phyloP scores from a whole-genome alignment of 1,284 basidiomycete species.

The Moniliella sp. region DNA sequence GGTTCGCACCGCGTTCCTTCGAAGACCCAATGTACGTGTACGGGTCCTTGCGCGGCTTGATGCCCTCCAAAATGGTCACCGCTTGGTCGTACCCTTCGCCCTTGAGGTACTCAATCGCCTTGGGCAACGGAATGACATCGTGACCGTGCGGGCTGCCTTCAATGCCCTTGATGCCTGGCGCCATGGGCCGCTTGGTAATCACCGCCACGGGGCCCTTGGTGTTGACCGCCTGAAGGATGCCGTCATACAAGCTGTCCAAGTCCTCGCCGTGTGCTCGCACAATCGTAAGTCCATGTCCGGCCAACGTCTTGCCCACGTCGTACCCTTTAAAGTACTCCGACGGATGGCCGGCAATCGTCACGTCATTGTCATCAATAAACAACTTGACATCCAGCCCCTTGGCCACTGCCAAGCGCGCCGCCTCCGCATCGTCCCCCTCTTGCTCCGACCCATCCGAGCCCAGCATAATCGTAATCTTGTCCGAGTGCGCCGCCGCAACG shows the following conservation, averaged over 20 bases:
- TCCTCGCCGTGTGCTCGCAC: slow-evolving; percentile 53
- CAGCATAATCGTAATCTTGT: slow-evolving; percentile 54
- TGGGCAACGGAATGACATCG: slow-evolving; percentile 50
- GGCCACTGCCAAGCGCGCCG: slow-evolving; percentile 59
- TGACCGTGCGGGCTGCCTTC: slow-evolving; percentile 57
- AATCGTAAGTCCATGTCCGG: slow-evolving; percentile 57
- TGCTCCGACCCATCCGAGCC: slow-evolving; percentile 71
- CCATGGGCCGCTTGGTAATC: slow-evolving; percentile 54
- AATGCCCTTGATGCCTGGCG: slow-evolving; percentile 53
- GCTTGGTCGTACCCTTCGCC: slow-evolving; percentile 45
- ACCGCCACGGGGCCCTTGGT: slow-evolving; percentile 57
- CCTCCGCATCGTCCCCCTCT: slow-evolving; percentile 68
- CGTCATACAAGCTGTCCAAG: slow-evolving; percentile 52
- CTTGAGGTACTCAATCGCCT: slow-evolving; percentile 51
- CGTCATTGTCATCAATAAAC: slow-evolving; percentile 53
- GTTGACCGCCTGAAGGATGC: slow-evolving; percentile 41
- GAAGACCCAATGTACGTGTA: slow-evolving; percentile 49
- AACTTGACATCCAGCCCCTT: slow-evolving; percentile 58
- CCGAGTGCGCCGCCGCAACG: slow-evolving; percentile 52
- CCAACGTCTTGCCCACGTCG: slow-evolving; percentile 47
- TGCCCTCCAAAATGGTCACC: slow-evolving; percentile 44
- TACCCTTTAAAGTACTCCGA: slow-evolving; percentile 60
- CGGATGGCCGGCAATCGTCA: slow-evolving; percentile 40
- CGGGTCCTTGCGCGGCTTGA: slow-evolving; percentile 43
- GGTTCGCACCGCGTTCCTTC: slow-evolving; percentile 53